Conservation (phyloP, 179 eudicot species). For the Spergularia azorica region DNA sequence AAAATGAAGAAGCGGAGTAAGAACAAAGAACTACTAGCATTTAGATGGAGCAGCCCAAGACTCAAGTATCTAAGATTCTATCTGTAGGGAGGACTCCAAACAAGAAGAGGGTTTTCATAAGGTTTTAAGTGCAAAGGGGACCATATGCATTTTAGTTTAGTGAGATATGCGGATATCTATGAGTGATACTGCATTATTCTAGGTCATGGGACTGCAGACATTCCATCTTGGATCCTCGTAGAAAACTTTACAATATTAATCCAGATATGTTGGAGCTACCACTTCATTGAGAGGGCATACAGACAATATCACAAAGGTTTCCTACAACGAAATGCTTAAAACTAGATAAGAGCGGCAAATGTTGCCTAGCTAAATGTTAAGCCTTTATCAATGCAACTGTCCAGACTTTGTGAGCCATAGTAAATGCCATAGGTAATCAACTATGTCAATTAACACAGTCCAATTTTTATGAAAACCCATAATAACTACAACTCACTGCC, state of each 20-base stretch:
- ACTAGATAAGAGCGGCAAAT: too few species aligned
- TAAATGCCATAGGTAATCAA: neutral
- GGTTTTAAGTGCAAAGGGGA: too few species aligned
- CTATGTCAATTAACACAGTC: neutral
- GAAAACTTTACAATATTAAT: neutral
- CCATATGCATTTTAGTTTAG: too few species aligned
- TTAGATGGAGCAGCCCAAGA: neutral
- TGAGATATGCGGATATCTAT: too few species aligned
- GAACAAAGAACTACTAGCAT: neutral
- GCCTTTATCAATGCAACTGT: neutral
- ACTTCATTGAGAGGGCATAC: neutral
- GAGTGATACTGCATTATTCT: too few species aligned
- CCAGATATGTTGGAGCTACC: neutral
- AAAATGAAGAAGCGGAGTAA: neutral
- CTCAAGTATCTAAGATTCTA: neutral
- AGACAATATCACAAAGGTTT: neutral
- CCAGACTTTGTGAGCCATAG: neutral
- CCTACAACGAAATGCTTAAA: too few species aligned
- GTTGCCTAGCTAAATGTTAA: too few species aligned
- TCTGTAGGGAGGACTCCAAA: neutral
- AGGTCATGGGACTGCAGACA: too few species aligned
- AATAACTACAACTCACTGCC: conserved; percentile 19
- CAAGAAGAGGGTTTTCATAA: neutral
- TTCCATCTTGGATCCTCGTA: too few species aligned
- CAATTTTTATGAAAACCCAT: neutral